Percentiles rank a stretch among this genome's conserved stretches.
These are phyloP conservation scores for Karstenula rhodostoma DNA, from an alignment of 2,329 filamentous ascomycete genomes.

Conservation along the genomic window DNA sequence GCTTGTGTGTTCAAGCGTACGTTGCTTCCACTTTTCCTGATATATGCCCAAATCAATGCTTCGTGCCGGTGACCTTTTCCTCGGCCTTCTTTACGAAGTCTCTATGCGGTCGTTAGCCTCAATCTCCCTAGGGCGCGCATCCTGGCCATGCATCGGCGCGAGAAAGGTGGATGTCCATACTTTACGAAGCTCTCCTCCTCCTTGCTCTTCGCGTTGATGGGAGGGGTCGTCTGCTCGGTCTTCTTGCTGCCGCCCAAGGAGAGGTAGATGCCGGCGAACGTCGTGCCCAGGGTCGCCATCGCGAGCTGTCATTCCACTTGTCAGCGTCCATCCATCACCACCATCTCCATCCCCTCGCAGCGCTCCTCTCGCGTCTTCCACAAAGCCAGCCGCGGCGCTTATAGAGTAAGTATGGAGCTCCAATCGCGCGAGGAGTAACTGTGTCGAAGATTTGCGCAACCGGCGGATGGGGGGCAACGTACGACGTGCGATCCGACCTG, in stretches of 20 bases:
- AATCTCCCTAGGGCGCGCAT: not conserved
- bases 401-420: not conserved
- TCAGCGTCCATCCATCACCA: slow-evolving; percentile 23
- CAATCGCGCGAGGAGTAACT: not conserved
- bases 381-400: not conserved
- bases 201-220: slow-evolving; percentile 71
- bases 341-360: slow-evolving; percentile 5
- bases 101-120: slow-evolving; percentile 32
- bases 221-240: slow-evolving; percentile 54
- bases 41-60: slow-evolving; percentile 15
- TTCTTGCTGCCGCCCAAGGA: slow-evolving; percentile 53
- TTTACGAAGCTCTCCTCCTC: slow-evolving; percentile 75
- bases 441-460: slow-evolving; percentile 13
- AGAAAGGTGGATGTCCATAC: slow-evolving; percentile 54
- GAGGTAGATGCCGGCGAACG: slow-evolving; percentile 46
- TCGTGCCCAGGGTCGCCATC: slow-evolving; percentile 59
- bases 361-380: not conserved
- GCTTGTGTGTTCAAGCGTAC: not conserved
- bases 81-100: slow-evolving; percentile 50
- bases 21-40: not conserved
- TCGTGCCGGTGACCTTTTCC: slow-evolving; percentile 33
- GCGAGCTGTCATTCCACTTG: slow-evolving; percentile 59
- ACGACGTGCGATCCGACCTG: slow-evolving; percentile 64
- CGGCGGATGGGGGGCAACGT: slow-evolving; percentile 39
- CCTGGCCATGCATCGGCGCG: not conserved